Evolutionary conservation across 1,139 yeast species (phyloP).

Genomic region (Keqinozyma sinolaborantium): DNA sequence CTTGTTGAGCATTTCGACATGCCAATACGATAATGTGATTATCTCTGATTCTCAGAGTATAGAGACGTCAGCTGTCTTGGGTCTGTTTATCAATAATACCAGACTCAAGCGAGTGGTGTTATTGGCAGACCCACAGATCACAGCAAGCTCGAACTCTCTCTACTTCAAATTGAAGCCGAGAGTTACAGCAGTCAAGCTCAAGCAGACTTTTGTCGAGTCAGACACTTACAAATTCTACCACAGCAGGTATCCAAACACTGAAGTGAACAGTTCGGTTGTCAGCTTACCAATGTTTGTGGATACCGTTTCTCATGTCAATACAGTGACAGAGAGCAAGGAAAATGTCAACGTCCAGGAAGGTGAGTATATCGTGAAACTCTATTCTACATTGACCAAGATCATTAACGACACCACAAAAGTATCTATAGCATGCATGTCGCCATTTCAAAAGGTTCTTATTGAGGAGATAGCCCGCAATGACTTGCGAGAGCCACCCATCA

Average conservation of each 20-base stretch:
- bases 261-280: neutral
- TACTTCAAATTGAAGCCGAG: neutral
- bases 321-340: neutral
- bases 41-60: constrained; percentile 7
- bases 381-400: constrained; percentile 3
- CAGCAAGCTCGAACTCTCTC: neutral
- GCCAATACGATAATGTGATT: constrained; percentile 6
- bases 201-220: neutral
- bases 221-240: neutral
- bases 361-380: constrained; percentile 5
- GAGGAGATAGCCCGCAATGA: constrained; percentile 5
- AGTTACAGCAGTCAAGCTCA: neutral
- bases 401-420: constrained; percentile 5
- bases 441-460: constrained; percentile 10
- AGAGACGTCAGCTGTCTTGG: neutral
- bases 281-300: neutral
- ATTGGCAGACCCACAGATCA: constrained; percentile 4
- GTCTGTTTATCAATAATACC: neutral
- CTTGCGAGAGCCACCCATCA: constrained; percentile 1
- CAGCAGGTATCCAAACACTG: neutral
- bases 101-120: constrained; percentile 4
- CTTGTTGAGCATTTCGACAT: no score
- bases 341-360: constrained; percentile 10
- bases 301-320: constrained; percentile 2
- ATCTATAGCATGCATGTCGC: constrained; percentile 7